These are phyloP conservation scores for Cercospora citrullina DNA, from an alignment of 2,329 filamentous ascomycete species.

Conservation along the genomic window DNA sequence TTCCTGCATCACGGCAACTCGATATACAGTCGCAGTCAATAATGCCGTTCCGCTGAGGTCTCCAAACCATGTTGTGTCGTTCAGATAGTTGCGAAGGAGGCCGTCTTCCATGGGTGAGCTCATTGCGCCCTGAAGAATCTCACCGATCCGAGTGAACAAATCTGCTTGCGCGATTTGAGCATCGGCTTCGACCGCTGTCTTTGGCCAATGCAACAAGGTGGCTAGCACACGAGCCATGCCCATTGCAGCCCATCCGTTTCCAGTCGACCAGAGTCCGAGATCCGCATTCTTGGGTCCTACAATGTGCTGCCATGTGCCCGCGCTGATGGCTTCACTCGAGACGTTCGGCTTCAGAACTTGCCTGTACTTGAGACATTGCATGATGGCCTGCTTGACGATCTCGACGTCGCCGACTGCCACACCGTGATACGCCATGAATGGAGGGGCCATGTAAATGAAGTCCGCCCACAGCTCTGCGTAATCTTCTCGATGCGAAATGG, in stretches of 20 bases:
- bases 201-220: conserved; percentile 37
- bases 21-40: conserved; percentile 47
- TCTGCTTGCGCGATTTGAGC: conserved; percentile 18
- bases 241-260: conserved; percentile 52
- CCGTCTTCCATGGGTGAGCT: conserved; percentile 32
- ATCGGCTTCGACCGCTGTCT: conserved; percentile 5
- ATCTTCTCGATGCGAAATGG: conserved; percentile 51
- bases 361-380: conserved; percentile 48
- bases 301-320: conserved; percentile 51
- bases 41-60: conserved; percentile 53
- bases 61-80: conserved; percentile 44
- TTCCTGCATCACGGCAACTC: conserved; percentile 37
- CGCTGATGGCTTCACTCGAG: conserved; percentile 22
- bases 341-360: conserved; percentile 41
- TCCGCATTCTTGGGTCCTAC: conserved; percentile 39
- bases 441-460: conserved; percentile 53
- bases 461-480: conserved; percentile 52
- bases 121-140: conserved; percentile 43
- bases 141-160: conserved; percentile 40
- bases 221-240: conserved; percentile 52
- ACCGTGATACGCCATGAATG: conserved; percentile 51
- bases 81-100: conserved; percentile 22
- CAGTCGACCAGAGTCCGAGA: conserved; percentile 49
- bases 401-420: conserved; percentile 41
- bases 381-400: conserved; percentile 40